Base-by-base conservation (phyloP, 371 early-diverging fungal genomes). In the Lichtheimia corymbifera region DNA sequence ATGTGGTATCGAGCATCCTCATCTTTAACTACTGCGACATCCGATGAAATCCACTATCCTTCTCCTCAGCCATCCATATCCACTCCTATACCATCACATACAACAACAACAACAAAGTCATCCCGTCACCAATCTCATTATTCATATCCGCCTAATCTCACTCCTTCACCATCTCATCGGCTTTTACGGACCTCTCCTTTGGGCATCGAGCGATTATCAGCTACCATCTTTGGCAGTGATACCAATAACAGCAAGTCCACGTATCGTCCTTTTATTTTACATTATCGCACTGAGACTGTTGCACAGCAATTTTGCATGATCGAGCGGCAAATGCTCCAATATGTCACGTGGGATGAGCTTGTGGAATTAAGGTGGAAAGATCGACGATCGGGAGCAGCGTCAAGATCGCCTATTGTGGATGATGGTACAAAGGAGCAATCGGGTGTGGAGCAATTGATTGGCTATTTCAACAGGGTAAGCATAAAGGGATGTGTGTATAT, bases 331-430 rank as follows among this genome's bases (percentile, higher is more conserved):
- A 82, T 86, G 67, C 59, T 86, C 5, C 78, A 80, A 44, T 70
- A 76, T 24, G 74, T 86, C 1, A 73, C 75, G 17, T 86, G 86
- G 86, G 76, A 80, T 58, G 86, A 86, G 52, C 58, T 86, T 17
- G 64, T 79, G 11, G 86, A 86, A 61, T 54, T 84, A 22, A 70
- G 84, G 27, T 71, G 84, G 77, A 63, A 64, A 53, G 74, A 74
- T 35, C 47, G 47, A 56, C 44, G 13, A 45, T 15, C 35, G 41
- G 18, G 22, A 67, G 60, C 35, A 47, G 6, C 35, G 47, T 45
- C 51, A 17, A 41, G n/a, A 24, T 40, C 42, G 9, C 35, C 35
- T 0, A 51, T 50, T 20, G 55, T 45, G 11, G 55, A 58, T n/a
- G 60, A 53, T n/a, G 25, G 28, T 41, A 35, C 28, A n/a, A 27